Evolutionary conservation across 2,329 filamentous ascomycete species (phyloP), one percentile per base, ranked within the genome.

Genomic region (Zasmidium cellare): DNA sequence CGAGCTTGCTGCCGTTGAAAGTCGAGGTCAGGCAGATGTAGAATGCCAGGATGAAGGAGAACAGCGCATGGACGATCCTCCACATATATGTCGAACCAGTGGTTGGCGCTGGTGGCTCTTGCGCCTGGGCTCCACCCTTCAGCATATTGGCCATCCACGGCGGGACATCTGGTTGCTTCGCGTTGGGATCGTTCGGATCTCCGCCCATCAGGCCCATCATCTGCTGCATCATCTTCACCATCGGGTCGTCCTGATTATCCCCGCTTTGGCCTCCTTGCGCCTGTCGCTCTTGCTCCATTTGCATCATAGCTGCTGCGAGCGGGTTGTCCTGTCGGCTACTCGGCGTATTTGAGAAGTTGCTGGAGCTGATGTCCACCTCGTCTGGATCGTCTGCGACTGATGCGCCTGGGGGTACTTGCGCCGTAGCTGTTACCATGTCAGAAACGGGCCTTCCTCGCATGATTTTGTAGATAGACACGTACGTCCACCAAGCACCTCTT

Each of bases 211-310:
- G 71, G 24, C 66, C 64, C 55, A 70, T 68, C 24, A 77, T 78
- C 74, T 91, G 87, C 68, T 88, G 84, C 74, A 93, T 81, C 83
- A 92, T 87, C 73, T 85, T 83, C 80, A 89, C 81, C 82, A 89
- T 87, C 12, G 86, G 86, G 67, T 89, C 87, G n/a, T 86, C 76
- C 53, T 72, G 71, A 18, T 49, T 57, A 41, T 14, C 35, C 3
- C 28, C 28, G 28, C 14, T 31, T 14, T 58, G 44, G 14, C 38
- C 57, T 28, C 53, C 55, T 19, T 54, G 57, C 12, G 44, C 56
- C 25, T 59, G 58, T 22, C 56, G 61, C 51, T 67, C 56, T 49
- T 62, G 61, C 53, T 67, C 62, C 67, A 70, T 69, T 53, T 69
- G 68, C 54, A 69, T 51, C 68, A 69, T 68, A 2, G 69, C 69